Conservation (phyloP, 2,329 filamentous ascomycete species). For the Nemania diffusa region DNA sequence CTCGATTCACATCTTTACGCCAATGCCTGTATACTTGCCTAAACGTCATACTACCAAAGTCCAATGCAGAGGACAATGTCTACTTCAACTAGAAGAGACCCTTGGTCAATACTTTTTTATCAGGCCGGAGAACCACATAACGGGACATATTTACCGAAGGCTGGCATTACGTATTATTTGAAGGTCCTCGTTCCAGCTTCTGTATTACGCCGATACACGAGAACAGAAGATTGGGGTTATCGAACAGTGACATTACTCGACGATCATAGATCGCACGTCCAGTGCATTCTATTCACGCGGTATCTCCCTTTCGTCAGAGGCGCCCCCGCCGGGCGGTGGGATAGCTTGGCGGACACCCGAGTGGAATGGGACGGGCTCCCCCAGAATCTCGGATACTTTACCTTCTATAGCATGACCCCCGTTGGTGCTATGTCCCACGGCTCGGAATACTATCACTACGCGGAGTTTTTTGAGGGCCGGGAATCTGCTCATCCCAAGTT, state of each 20-base stretch:
- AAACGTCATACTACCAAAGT: background rate
- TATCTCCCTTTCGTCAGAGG: background rate
- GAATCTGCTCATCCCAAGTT: background rate
- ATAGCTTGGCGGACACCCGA: background rate
- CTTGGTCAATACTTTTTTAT: background rate
- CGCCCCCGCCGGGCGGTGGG: constrained; percentile 4
- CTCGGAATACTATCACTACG: constrained; percentile 8
- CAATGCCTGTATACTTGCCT: background rate
- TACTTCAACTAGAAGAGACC: background rate
- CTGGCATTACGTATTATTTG: background rate
- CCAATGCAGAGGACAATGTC: background rate
- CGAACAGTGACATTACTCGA: background rate
- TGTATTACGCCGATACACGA: background rate
- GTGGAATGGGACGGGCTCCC: constrained; percentile 23
- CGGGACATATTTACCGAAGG: background rate
- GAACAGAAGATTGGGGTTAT: background rate
- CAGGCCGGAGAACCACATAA: background rate
- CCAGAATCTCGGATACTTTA: background rate
- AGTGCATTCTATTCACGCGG: background rate
- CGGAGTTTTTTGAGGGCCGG: constrained; percentile 6
- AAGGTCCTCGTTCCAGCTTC: background rate
- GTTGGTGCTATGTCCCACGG: background rate
- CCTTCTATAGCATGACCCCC: constrained; percentile 1
- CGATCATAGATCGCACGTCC: constrained; percentile 2
- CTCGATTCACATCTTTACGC: background rate